Percentiles rank a stretch among this genome's conserved stretches.
These are phyloP conservation scores for Populus davidiana DNA, from an alignment of 345 rosid genomes.

Conservation along the genomic window DNA sequence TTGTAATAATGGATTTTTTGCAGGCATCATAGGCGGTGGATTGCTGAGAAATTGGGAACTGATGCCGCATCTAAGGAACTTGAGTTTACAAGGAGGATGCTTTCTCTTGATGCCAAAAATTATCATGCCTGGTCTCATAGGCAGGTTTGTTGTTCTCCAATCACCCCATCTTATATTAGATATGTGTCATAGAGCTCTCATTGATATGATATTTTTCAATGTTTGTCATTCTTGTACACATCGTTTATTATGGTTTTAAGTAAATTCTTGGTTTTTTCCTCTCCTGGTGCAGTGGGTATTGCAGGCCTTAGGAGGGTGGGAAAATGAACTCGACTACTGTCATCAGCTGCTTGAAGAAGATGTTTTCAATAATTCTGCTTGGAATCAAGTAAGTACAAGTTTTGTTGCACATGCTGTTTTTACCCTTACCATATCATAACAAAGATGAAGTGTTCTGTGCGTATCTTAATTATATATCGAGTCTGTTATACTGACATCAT, in stretches of 20 bases:
- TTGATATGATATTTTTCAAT: neutral
- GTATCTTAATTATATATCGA: neutral
- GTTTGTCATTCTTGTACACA: neutral
- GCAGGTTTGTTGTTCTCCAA: conserved; percentile 53
- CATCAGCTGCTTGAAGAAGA: conserved; percentile 69
- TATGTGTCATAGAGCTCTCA: neutral
- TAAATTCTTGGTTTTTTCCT: neutral
- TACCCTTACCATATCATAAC: neutral
- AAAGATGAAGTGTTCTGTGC: neutral
- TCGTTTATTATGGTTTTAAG: neutral
- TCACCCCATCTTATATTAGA: neutral
- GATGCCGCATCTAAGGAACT: conserved; percentile 61
- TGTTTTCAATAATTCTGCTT: conserved; percentile 84
- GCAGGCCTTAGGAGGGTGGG: conserved; percentile 85
- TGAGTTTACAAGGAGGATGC: conserved; percentile 57
- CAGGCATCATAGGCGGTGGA: conserved; percentile 98
- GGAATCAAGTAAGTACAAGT: conserved; percentile 71
- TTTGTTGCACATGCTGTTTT: neutral
- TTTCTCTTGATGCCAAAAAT: conserved; percentile 69
- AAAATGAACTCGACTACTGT: conserved; percentile 79
- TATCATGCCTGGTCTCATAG: conserved; percentile 98
- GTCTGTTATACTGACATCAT: neutral
- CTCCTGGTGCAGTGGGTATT: conserved; percentile 68
- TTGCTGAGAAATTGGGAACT: conserved; percentile 78
- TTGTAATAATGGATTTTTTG: conserved; percentile 1